phyloP scores from a whole-genome alignment of 148 eudicot genomes.

The Beta vulgaris region DNA sequence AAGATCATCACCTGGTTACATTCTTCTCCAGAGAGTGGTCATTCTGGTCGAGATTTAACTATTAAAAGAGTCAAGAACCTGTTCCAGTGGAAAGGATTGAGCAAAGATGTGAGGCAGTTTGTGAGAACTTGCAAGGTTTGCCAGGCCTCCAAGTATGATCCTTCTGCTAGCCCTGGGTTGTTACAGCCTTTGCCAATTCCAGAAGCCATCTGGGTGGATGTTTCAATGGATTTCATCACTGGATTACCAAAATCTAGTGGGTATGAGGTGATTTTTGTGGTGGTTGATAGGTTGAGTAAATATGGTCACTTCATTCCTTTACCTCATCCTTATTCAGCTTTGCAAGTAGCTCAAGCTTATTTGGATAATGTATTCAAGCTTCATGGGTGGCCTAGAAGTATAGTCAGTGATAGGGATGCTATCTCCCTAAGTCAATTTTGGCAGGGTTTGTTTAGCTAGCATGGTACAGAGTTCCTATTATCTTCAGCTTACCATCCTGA shows the following conservation, averaged over 20 bases:
- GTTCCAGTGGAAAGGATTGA: not conserved
- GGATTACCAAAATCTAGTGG: not conserved
- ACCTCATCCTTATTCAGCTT: not conserved
- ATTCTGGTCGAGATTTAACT: not conserved
- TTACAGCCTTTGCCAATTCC: conserved; percentile 1
- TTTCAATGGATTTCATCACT: conserved; percentile 1
- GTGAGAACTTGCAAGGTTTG: not conserved
- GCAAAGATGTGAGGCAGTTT: not conserved
- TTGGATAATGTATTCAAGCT: conserved; percentile 2
- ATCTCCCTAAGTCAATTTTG: not conserved
- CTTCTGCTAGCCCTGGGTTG: not conserved
- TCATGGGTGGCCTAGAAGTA: not conserved
- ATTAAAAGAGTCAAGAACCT: not conserved
- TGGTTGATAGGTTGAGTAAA: too few relatives aligned
- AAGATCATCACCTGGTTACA: not conserved
- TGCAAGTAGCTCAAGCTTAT: not conserved
- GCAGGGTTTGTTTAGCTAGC: not conserved
- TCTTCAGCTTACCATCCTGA: not conserved
- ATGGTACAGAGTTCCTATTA: not conserved
- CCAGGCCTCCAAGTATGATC: not conserved
- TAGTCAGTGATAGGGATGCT: not conserved
- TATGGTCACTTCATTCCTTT: too few relatives aligned
- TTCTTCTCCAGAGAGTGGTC: not conserved
- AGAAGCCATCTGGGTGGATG: not conserved
- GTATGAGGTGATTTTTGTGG: not conserved